Base-by-base conservation (phyloP, 2,329 filamentous ascomycete species). In the Trichoderma guizhouense region DNA sequence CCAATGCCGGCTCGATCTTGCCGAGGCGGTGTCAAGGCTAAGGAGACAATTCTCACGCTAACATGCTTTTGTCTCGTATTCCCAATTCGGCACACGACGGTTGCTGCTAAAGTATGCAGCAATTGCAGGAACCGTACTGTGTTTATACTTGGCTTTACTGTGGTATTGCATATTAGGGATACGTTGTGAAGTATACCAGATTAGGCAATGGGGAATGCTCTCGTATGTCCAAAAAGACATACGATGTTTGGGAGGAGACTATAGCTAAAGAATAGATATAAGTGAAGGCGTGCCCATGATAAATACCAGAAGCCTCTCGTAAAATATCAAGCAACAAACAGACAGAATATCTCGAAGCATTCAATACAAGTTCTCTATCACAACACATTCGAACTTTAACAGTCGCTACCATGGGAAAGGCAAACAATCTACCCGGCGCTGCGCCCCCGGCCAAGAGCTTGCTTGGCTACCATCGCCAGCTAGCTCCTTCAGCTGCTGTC, bases 401-500 rank as follows among this genome's bases (percentile, higher is more conserved):
- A 39, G 11, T 21, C 24, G 18, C n/a, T 24, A 51, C 9, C 61
- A 66, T 71, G 69, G 47, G 61, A 62, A 36, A 18, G 2, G 24
- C 55, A 53, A 21, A 69, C 55, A 72, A 72, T 15, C 64, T 69
- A 21, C 70, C 70, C 24, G 28, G 7, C 3, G 64, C 7, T 15
- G 64, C 64, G 1, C 74, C 74, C 5, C 72, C 74, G n/a, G 74
- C 76, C 12, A 72, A 67, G 32, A 71, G 72, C 2, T 36, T 72
- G 11, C 72, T 79, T 7, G 76, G 73, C 24, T 75, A 73, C 26
- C 76, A 79, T 28, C 73, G 76, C 21, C 63, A 75, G 26, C 61
- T 78, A 9, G 74, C 76, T 0, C 76, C 77, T 1, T 74, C 69
- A 1, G 75, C 76, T 7, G 66, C 72, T 1, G 75, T 76, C 21